Percentiles rank a stretch among this genome's conserved stretches.
These are phyloP conservation scores for Suillus variegatus DNA, from an alignment of 768 basidiomycete genomes.

Conservation along the genomic window DNA sequence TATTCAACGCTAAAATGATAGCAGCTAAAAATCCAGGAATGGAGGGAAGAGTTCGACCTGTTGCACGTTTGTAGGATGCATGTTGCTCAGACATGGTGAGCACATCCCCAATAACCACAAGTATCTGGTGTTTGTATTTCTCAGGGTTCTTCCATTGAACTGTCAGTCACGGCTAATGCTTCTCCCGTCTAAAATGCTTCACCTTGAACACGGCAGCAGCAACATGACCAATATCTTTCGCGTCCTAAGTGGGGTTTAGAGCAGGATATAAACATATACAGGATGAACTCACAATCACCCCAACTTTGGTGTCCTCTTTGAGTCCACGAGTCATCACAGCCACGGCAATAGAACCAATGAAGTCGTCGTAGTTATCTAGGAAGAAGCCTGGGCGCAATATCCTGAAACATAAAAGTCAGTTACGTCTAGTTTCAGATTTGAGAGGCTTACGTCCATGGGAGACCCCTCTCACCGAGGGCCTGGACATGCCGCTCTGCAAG, in stretches of 20 bases:
- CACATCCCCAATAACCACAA: constrained; percentile 32
- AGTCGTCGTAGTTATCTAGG: constrained; percentile 43
- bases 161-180: not conserved
- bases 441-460: constrained; percentile 40
- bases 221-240: constrained; percentile 37
- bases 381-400: constrained; percentile 45
- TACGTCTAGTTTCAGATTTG: not conserved
- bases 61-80: constrained; percentile 29
- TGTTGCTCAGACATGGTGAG: constrained; percentile 30
- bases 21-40: constrained; percentile 30
- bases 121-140: constrained; percentile 21
- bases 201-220: constrained; percentile 36
- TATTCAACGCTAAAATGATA: constrained; percentile 29
- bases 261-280: not conserved
- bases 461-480: constrained; percentile 29
- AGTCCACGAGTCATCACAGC: constrained; percentile 36
- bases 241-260: constrained; percentile 24
- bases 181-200: not conserved
- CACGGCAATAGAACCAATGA: constrained; percentile 37
- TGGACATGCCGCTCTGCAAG: constrained; percentile 38
- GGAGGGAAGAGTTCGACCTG: constrained; percentile 29
- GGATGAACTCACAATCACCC: constrained; percentile 34
- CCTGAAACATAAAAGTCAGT: constrained; percentile 17
- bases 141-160: constrained; percentile 27
- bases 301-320: constrained; percentile 32